Evolutionary conservation across 129 eudicot species (phyloP), one percentile per base, ranked within the genome.

Genomic region (Arctium minus): DNA sequence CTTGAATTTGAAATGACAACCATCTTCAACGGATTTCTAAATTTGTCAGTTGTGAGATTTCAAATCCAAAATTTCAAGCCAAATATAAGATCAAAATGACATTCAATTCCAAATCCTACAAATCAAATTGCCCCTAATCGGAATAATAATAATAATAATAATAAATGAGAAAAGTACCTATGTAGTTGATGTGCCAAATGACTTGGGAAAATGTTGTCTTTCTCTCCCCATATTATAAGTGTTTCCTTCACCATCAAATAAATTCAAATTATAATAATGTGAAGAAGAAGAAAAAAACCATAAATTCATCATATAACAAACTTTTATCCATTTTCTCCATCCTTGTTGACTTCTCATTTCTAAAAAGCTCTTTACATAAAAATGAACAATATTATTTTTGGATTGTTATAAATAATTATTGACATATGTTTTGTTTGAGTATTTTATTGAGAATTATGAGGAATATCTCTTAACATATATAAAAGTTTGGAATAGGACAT

Each of bases 181-280:
- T 86, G 91, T 83, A 92, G 74, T 40, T 92, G 83, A 78, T 88
- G 46, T 39, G 86, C 98, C 84, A 90, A 74, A 5, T 64, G 17
- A 46, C 79, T 31, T 22, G 94, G 98, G 84, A 94, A 91, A 37
- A 90, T 74, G 10, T 79, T 87, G 91, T 94, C 98, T 72, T 88
- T 85, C 3, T 94, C 97, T 12, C 97, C 98, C 97, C 94, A 91
- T 31, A 91, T 74, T 68, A 94, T 88, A 75, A 94, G 83, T 70
- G 92, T 90, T 81, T 94, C 94, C 98, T 94, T 75, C 84, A 85
- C 69, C 48, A 69, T 8, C 53, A 56, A 50, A 71, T 11, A 33
- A 38, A 32, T 32, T 17, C 2, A 60, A n/a, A n/a, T 60, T 60
- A 60, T n/a, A n/a, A 60, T 60, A 5, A 60, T 60, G 10, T 17